Evolutionary conservation across 192 early-diverging fungal species (phyloP).

Genomic region (Backusella circina): DNA sequence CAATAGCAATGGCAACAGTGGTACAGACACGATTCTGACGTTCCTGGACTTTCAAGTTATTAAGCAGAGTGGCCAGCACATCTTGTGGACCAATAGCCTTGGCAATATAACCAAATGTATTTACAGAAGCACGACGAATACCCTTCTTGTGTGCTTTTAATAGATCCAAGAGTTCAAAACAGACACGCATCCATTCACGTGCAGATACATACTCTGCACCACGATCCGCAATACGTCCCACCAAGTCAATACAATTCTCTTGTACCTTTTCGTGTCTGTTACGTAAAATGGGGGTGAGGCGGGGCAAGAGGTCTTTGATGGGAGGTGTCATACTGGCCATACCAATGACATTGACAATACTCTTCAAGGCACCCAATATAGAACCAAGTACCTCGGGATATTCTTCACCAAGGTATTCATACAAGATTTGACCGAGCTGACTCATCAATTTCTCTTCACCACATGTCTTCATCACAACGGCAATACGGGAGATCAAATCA

Average conservation of each 20-base stretch:
- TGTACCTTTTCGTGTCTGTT: constrained; percentile 97
- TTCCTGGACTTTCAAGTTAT: constrained; percentile 98
- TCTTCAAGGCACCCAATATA: constrained; percentile 86
- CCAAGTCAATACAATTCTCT: constrained; percentile 91
- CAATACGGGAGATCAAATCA: constrained; percentile 92
- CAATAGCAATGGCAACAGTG: constrained; percentile 97
- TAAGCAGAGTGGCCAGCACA: constrained; percentile 94
- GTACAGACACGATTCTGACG: constrained; percentile 99
- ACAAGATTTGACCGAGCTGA: constrained; percentile 88
- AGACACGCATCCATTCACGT: constrained; percentile 99
- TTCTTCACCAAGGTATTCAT: constrained; percentile 98
- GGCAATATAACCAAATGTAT: constrained; percentile 99
- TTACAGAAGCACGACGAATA: constrained; percentile 94
- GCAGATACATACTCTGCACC: constrained; percentile 95
- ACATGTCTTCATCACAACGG: constrained; percentile 89
- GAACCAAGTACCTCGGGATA: constrained; percentile 98
- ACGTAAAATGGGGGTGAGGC: constrained; percentile 96
- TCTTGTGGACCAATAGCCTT: constrained; percentile 99
- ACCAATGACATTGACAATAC: constrained; percentile 97
- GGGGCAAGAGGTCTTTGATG: constrained; percentile 93
- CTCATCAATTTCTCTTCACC: constrained; percentile 95
- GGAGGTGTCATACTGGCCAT: constrained; percentile 98
- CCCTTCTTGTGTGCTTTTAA: constrained; percentile 95
- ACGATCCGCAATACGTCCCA: constrained; percentile 97
- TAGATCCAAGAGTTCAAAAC: constrained; percentile 96